Percentiles rank a stretch among this genome's conserved stretches.
Conservation (phyloP, 768 basidiomycete species). For the Boletus rubescentipes region DNA sequence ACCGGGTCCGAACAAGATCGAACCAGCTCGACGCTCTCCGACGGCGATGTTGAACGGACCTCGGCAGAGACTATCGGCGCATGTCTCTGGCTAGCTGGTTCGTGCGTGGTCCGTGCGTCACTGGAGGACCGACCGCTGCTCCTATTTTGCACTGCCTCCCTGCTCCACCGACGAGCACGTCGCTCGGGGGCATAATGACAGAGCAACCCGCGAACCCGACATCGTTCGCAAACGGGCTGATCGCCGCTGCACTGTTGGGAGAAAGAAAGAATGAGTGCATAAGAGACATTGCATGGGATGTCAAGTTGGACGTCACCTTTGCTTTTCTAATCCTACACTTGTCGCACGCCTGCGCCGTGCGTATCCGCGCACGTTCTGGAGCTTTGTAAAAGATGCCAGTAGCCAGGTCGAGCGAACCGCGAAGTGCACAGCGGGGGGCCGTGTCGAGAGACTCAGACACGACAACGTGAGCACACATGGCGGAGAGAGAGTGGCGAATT, state of each 20-base stretch:
- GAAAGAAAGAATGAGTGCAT: background rate
- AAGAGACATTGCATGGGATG: background rate
- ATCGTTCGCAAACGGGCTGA: constrained; percentile 67
- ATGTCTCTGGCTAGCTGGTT: too few relatives aligned
- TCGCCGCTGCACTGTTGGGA: constrained; percentile 65
- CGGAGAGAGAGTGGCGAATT: background rate
- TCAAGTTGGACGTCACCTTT: constrained; percentile 52
- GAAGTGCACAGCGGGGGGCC: constrained; percentile 36
- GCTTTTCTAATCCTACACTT: constrained; percentile 72
- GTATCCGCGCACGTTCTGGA: constrained; percentile 60
- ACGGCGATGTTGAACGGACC: background rate
- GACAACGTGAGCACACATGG: background rate
- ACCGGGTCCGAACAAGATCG: background rate
- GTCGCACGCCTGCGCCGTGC: constrained; percentile 75
- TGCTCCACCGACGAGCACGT: constrained; percentile 2
- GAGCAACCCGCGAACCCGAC: constrained; percentile 51
- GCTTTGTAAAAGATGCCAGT: constrained; percentile 69
- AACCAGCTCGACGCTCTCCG: background rate
- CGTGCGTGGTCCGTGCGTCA: background rate
- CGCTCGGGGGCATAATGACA: constrained; percentile 73
- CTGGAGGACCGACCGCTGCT: background rate
- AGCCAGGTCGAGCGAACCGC: constrained; percentile 60
- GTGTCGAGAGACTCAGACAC: constrained; percentile 6
- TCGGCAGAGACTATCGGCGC: background rate
- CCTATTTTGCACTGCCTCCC: constrained; percentile 4